A percentile compares a stretch with the other conserved stretches of the same genome.
Evolutionary conservation across 208 protist species (phyloP).

Genomic region (Wallacemonas sp.): DNA sequence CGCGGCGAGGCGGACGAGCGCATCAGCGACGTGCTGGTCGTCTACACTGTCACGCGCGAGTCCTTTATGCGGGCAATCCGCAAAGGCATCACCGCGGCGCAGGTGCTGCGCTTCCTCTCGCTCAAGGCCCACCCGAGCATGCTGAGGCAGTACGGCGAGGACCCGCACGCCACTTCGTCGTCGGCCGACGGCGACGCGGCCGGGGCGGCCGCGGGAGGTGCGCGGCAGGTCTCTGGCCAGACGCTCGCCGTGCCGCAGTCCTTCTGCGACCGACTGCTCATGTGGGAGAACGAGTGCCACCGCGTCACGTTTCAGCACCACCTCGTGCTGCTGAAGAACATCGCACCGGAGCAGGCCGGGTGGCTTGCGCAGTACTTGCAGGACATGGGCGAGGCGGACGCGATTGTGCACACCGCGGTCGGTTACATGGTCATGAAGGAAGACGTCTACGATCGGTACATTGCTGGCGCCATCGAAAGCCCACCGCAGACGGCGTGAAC

Average conservation of each 20-base stretch:
- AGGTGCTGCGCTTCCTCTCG: constrained; percentile 85
- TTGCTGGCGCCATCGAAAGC: constrained; percentile 23
- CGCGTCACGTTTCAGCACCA: constrained; percentile 74
- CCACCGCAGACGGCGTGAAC: too few species aligned
- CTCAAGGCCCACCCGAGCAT: constrained; percentile 89
- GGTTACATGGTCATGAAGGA: constrained; percentile 67
- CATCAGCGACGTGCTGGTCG: constrained; percentile 65
- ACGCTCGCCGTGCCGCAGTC: constrained; percentile 77
- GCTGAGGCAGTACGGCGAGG: constrained; percentile 43
- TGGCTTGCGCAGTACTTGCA: constrained; percentile 44
- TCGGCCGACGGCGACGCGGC: neutral
- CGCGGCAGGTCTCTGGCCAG: constrained; percentile 13
- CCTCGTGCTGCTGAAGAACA: constrained; percentile 73
- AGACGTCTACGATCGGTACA: constrained; percentile 68
- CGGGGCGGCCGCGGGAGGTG: constrained; percentile 5
- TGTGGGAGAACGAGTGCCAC: constrained; percentile 88
- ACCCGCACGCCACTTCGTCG: constrained; percentile 9
- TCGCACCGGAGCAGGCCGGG: constrained; percentile 56
- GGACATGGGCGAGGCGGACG: constrained; percentile 54
- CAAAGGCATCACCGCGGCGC: constrained; percentile 70
- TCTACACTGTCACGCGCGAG: constrained; percentile 82
- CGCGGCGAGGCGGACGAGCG: constrained; percentile 26
- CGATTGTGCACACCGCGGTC: constrained; percentile 63
- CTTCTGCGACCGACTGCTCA: constrained; percentile 85
- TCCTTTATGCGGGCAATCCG: constrained; percentile 75